Conservation (phyloP, 768 basidiomycete genomes). For the Amanita jacksonii region DNA sequence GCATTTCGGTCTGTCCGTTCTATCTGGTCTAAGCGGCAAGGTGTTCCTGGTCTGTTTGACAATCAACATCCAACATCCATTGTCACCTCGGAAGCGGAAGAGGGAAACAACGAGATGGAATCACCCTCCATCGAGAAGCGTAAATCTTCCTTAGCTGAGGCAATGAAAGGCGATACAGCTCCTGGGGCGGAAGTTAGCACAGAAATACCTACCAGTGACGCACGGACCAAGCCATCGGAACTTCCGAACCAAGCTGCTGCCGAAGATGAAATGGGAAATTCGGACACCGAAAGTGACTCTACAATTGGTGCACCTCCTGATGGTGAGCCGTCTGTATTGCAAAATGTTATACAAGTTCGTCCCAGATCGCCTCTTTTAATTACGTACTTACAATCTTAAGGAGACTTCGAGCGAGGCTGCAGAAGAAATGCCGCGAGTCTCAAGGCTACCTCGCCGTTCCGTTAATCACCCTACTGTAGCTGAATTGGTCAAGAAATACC, state of each 20-base stretch:
- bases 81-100: slow-evolving; percentile 68
- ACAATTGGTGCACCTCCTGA: slow-evolving; percentile 59
- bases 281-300: slow-evolving; percentile 75
- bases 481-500: slow-evolving; percentile 76
- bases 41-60: slow-evolving; percentile 44
- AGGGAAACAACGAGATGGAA: slow-evolving; percentile 36
- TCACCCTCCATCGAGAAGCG: slow-evolving; percentile 36
- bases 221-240: not conserved
- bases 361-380: not conserved
- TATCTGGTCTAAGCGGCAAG: slow-evolving; percentile 61
- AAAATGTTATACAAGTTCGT: not conserved
- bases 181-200: not conserved
- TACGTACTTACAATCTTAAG: not conserved
- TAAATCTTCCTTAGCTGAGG: not conserved
- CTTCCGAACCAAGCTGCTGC: slow-evolving; percentile 1
- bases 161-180: not conserved
- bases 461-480: slow-evolving; percentile 61
- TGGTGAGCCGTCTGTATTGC: slow-evolving; percentile 14
- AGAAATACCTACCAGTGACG: not conserved
- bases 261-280: slow-evolving; percentile 21
- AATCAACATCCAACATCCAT: slow-evolving; percentile 49
- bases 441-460: slow-evolving; percentile 44
- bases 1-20: slow-evolving; percentile 61
- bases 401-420: not conserved
- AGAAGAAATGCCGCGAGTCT: not conserved